These are phyloP conservation scores for Andrographis paniculata DNA, from an alignment of 305 asterid genomes.

Conservation along the genomic window DNA sequence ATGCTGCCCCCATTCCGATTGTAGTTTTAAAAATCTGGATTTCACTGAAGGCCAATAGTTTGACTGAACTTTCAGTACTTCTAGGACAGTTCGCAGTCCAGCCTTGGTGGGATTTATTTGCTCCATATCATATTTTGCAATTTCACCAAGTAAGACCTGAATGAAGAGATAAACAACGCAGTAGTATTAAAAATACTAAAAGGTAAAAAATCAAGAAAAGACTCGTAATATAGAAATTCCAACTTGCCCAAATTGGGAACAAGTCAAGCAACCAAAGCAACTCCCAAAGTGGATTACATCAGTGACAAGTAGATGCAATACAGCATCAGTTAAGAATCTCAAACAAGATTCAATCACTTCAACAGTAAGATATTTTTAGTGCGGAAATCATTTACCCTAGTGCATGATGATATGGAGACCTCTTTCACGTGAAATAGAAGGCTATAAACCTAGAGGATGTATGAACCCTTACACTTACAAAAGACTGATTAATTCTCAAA, in stretches of 20 bases:
- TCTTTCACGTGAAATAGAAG: neutral
- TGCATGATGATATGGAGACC: neutral
- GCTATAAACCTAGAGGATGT: neutral
- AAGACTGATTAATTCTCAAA: neutral
- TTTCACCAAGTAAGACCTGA: conserved; percentile 91
- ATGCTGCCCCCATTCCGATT: conserved; percentile 46
- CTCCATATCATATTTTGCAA: conserved; percentile 32
- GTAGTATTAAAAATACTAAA: neutral
- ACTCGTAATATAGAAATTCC: neutral
- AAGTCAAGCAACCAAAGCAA: neutral
- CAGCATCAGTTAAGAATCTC: neutral
- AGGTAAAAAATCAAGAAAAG: neutral
- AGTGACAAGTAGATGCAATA: neutral
- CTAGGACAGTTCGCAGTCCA: conserved; percentile 63
- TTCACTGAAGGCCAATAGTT: conserved; percentile 68
- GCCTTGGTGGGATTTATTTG: conserved; percentile 51
- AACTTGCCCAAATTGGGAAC: neutral
- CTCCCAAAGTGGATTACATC: neutral
- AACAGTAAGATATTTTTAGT: neutral
- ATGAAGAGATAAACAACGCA: conserved; percentile 20
- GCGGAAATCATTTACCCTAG: neutral
- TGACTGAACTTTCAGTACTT: conserved; percentile 67
- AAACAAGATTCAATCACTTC: neutral
- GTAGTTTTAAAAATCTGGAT: conserved; percentile 38
- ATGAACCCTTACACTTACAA: neutral